Percentiles rank a stretch among this genome's conserved stretches.
These are phyloP conservation scores for Vicia faba DNA, from an alignment of 306 rosid genomes.

Conservation along the genomic window DNA sequence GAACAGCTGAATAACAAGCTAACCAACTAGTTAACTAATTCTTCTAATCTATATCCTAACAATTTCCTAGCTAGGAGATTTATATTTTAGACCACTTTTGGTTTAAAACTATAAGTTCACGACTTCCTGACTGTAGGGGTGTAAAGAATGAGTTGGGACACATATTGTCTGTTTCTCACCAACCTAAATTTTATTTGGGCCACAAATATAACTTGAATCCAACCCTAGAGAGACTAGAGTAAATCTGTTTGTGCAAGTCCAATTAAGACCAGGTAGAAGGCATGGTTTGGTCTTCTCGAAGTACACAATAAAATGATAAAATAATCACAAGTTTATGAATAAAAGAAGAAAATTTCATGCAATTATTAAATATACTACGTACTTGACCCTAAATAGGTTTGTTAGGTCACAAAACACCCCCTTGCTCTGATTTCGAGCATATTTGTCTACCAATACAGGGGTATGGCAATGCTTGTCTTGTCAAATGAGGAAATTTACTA, in stretches of 20 bases:
- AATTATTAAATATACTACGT: neutral
- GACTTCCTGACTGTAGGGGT: neutral
- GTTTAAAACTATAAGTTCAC: neutral
- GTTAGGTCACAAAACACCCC: neutral
- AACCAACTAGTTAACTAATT: no score
- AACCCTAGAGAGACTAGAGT: neutral
- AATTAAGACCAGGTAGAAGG: neutral
- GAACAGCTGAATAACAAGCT: no score
- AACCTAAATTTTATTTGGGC: neutral
- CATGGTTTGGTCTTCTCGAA: neutral
- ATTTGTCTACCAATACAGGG: neutral
- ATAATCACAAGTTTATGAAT: neutral
- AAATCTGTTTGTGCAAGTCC: neutral
- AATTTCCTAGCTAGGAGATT: slow-evolving; percentile 15
- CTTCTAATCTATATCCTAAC: no score
- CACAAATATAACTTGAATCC: neutral
- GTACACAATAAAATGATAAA: neutral
- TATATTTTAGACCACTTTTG: slow-evolving; percentile 8
- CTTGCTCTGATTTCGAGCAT: neutral
- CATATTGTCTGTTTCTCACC: neutral
- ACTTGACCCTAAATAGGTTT: neutral
- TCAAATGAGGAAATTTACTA: slow-evolving; percentile 1
- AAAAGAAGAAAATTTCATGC: neutral
- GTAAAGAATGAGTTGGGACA: neutral
- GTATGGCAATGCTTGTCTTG: neutral